A percentile compares a stretch with the other conserved stretches of the same genome.
phyloP scores from a whole-genome alignment of 1,284 basidiomycete genomes.

The Phaffia rhodozyma region DNA sequence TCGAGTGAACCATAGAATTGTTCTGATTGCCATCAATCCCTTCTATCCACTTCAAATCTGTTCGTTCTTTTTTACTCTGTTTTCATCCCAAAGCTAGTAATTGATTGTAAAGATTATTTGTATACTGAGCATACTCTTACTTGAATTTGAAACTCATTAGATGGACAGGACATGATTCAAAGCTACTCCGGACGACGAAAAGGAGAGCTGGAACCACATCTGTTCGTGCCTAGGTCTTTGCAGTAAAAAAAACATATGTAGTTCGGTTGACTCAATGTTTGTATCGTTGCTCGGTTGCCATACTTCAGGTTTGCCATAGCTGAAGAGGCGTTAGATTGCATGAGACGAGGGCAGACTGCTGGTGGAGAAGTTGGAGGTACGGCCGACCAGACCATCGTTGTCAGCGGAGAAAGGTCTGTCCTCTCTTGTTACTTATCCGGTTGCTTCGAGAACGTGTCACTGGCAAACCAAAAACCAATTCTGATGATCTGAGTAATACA shows the following conservation, averaged over 20 bases:
- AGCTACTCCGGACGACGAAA: slow-evolving; percentile 85
- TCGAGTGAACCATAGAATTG: slow-evolving; percentile 28
- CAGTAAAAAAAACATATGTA: not conserved
- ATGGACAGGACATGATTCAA: slow-evolving; percentile 94
- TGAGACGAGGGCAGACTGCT: slow-evolving; percentile 44
- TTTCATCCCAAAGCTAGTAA: slow-evolving; percentile 22
- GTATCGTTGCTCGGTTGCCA: not conserved
- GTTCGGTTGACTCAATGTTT: not conserved
- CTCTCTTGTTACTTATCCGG: not conserved
- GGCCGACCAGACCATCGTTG: slow-evolving; percentile 92
- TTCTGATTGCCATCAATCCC: slow-evolving; percentile 96
- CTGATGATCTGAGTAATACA: not conserved
- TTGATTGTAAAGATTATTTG: not conserved
- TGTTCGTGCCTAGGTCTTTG: slow-evolving; percentile 33
- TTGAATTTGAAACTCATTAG: slow-evolving; percentile 18
- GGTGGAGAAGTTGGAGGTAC: slow-evolving; percentile 63
- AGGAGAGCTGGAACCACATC: slow-evolving; percentile 92
- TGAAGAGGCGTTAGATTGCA: slow-evolving; percentile 96
- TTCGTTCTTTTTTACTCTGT: slow-evolving; percentile 26
- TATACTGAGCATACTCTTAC: not conserved
- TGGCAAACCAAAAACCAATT: not conserved
- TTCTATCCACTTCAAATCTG: slow-evolving; percentile 84
- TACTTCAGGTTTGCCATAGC: slow-evolving; percentile 71
- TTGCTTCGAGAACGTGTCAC: not conserved
- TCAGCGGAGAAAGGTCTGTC: slow-evolving; percentile 87